A percentile compares a stretch with the other conserved stretches of the same genome.
These are phyloP conservation scores for Pulveroboletus sp. DNA, from an alignment of 1,284 basidiomycete species.

Conservation along the genomic window DNA sequence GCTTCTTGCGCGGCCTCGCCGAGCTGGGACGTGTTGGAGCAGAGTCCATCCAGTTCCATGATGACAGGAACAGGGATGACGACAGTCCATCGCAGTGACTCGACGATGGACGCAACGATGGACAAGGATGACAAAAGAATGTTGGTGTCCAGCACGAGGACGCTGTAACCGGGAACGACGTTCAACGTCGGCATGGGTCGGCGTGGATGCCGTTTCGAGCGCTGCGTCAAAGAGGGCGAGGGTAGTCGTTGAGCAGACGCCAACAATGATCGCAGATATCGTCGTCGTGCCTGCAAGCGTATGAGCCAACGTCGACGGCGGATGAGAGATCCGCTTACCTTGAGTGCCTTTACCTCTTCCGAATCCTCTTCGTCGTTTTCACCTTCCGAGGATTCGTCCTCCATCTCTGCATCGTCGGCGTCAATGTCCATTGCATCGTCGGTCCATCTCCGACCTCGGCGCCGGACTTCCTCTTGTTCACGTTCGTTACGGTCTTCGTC, in stretches of 20 bases:
- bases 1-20: slow-evolving; percentile 74
- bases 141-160: slow-evolving; percentile 94
- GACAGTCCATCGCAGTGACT: slow-evolving; percentile 84
- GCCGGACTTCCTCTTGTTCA: slow-evolving; percentile 68
- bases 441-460: slow-evolving; percentile 59
- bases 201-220: slow-evolving; percentile 39
- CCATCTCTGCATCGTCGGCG: slow-evolving; percentile 43
- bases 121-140: slow-evolving; percentile 82
- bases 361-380: slow-evolving; percentile 66
- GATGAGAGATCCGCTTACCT: slow-evolving; percentile 46
- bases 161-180: slow-evolving; percentile 83
- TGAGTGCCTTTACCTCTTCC: slow-evolving; percentile 74
- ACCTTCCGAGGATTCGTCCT: slow-evolving; percentile 44
- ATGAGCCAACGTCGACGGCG: slow-evolving; percentile 9
- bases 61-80: slow-evolving; percentile 92
- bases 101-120: slow-evolving; percentile 74
- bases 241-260: slow-evolving; percentile 45
- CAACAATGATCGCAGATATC: slow-evolving; percentile 62
- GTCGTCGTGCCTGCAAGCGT: slow-evolving; percentile 57
- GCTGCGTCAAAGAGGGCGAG: slow-evolving; percentile 35
- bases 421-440: slow-evolving; percentile 75
- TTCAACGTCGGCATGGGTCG: slow-evolving; percentile 47
- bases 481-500: slow-evolving; percentile 63
- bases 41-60: slow-evolving; percentile 93
- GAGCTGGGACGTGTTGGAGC: slow-evolving; percentile 62